Evolutionary conservation across 495 filamentous ascomycete genomes (phyloP).

Genomic region (Talaromyces wortmannii): DNA sequence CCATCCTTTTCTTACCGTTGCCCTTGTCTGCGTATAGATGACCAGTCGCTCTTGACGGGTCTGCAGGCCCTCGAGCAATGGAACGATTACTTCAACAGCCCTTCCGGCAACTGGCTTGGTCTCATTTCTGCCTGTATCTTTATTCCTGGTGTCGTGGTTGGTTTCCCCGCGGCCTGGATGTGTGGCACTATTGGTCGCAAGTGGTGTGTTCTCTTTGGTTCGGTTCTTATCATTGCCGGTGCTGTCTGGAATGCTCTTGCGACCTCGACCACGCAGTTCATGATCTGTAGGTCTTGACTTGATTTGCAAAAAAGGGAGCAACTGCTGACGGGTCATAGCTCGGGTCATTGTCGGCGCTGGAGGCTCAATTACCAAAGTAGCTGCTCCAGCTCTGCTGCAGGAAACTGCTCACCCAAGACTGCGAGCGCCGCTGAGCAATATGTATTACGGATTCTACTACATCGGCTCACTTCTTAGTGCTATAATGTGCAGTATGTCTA

Average conservation of each 20-base stretch:
- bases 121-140: slow-evolving; percentile 46
- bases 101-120: slow-evolving; percentile 45
- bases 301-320: no score
- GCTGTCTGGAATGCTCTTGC: slow-evolving; percentile 44
- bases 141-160: slow-evolving; percentile 55
- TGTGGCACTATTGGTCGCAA: slow-evolving; percentile 55
- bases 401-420: slow-evolving; percentile 4
- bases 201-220: slow-evolving; percentile 50
- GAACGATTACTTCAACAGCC: slow-evolving; percentile 26
- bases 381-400: slow-evolving; percentile 50
- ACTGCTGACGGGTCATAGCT: slow-evolving; percentile 3
- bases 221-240: slow-evolving; percentile 55
- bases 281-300: no score
- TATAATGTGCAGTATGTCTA: neutral
- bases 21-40: no score
- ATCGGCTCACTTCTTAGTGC: neutral
- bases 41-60: neutral
- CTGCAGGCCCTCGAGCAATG: slow-evolving; percentile 14
- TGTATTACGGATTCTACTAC: neutral
- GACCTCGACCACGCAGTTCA: slow-evolving; percentile 27
- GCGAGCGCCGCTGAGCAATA: neutral
- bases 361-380: slow-evolving; percentile 52
- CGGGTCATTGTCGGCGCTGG: slow-evolving; percentile 52
- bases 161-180: slow-evolving; percentile 53
- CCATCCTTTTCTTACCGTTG: no score